Base-by-base conservation (phyloP, 495 filamentous ascomycete species). In the Pyrenula massariospora region DNA sequence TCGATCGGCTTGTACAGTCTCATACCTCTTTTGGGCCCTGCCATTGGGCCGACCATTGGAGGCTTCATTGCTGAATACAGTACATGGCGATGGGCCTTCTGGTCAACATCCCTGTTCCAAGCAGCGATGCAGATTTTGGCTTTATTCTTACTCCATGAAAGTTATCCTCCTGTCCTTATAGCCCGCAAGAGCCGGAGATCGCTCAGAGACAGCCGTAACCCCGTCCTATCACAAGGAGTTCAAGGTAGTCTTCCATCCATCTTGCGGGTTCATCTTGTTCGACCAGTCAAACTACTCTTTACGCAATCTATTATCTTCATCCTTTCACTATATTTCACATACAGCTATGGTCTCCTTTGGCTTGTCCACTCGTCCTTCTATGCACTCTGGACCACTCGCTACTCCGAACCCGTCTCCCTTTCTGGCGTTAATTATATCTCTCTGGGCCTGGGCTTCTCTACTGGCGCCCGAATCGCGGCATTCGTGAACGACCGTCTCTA, bases 281-380 rank as follows among this genome's bases (percentile, higher is more conserved):
- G 77, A 8, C 78, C 77, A 0, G 73, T 80, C 65, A 63, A 62
- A 2, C 70, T 82, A 48, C 60, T 80, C 22, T 60, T 65, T 53
- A 77, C 77, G 0, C 78, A 82, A 56, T 77, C 78, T 21, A 81
- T 82, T 62, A 73, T 78, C 12, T 62, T 66, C 25, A 67, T 76
- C 56, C 74, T 81, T 2, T 72, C 78, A 12, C 57, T 76, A 11
- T 83, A 83, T 69, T 79, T 80, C 68, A 77, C 76, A 36, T 87
- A 82, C 61, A 65, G 85, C 23, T 87, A 84, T 65, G 84, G 83
- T 3, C 65, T 86, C 12, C 79, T 83, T 59, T 87, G 86, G 61
- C 73, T 88, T 23, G 76, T 86, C 48, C 65, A 85, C 1, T 71
- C 79, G 1, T 79, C 77, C 25, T 84, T 84, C 68, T 73, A 81